phyloP scores from a whole-genome alignment of 2,329 filamentous ascomycete species.

The Colletotrichum sp. region DNA sequence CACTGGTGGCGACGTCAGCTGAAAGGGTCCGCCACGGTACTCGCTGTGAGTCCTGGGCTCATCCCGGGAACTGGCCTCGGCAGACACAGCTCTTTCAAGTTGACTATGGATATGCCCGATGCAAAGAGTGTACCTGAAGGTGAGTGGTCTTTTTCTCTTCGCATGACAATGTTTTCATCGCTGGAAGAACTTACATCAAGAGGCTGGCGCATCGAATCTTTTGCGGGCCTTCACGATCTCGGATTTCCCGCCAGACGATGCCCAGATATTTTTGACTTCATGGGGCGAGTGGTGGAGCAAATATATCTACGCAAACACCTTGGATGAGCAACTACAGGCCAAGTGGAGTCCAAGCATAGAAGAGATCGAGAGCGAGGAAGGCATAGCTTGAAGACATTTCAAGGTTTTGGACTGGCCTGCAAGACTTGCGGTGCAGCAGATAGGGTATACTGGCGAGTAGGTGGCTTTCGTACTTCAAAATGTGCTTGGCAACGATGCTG shows the following conservation, averaged over 20 bases:
- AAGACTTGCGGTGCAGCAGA: too few species aligned
- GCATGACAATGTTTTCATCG: too few species aligned
- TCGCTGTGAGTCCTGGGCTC: background rate
- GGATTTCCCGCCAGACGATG: background rate
- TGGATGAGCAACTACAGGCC: background rate
- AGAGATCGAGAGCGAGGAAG: background rate
- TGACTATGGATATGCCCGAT: background rate
- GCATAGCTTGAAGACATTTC: background rate
- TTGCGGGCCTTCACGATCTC: background rate
- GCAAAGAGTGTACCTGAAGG: background rate
- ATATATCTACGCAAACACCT: background rate
- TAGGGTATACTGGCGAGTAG: too few species aligned
- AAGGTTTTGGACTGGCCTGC: background rate
- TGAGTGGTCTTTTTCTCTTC: background rate
- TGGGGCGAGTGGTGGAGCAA: background rate
- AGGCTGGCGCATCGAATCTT: background rate
- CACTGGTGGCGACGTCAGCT: background rate
- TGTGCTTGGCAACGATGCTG: too few species aligned
- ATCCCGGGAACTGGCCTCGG: background rate
- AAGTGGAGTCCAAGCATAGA: background rate
- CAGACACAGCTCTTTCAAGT: background rate
- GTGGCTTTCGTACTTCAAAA: background rate
- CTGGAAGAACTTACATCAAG: background rate
- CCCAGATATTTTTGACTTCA: background rate
- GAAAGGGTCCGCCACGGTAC: background rate